Evolutionary conservation across 495 filamentous ascomycete genomes (phyloP).

Genomic region (Talaromyces thailandensis): DNA sequence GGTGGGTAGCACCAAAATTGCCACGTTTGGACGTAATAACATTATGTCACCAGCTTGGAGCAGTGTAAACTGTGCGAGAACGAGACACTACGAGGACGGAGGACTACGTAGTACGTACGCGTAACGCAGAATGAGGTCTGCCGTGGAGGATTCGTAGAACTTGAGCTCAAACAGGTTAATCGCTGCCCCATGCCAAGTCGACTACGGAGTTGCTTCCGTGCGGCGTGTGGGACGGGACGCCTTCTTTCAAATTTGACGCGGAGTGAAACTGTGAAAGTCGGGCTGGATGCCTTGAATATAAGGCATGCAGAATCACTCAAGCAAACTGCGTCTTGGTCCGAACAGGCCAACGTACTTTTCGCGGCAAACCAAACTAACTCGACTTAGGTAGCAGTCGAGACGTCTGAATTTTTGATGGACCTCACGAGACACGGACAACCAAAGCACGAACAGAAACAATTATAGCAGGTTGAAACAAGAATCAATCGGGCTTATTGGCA

Average conservation of each 20-base stretch:
- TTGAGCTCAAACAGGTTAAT: background rate
- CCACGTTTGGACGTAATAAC: background rate
- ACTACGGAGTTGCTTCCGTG: background rate
- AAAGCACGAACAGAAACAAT: background rate
- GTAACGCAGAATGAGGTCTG: background rate
- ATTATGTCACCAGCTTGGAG: background rate
- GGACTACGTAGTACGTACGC: too few species aligned
- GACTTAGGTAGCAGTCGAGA: background rate
- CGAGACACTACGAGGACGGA: background rate
- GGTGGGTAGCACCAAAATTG: background rate
- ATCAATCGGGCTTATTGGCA: background rate
- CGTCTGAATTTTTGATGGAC: background rate
- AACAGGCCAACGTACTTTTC: background rate
- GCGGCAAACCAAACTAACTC: background rate
- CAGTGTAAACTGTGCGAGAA: background rate
- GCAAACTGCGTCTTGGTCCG: background rate
- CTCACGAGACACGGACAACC: background rate
- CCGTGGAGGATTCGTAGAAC: background rate
- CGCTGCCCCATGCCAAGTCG: background rate
- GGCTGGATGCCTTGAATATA: background rate
- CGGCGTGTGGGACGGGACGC: background rate
- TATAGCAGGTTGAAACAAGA: background rate
- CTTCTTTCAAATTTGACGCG: background rate
- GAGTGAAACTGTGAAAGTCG: background rate
- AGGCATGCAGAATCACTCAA: background rate